These are phyloP conservation scores for Fusarium continuum DNA, from an alignment of 2,329 filamentous ascomycete genomes.

Conservation along the genomic window DNA sequence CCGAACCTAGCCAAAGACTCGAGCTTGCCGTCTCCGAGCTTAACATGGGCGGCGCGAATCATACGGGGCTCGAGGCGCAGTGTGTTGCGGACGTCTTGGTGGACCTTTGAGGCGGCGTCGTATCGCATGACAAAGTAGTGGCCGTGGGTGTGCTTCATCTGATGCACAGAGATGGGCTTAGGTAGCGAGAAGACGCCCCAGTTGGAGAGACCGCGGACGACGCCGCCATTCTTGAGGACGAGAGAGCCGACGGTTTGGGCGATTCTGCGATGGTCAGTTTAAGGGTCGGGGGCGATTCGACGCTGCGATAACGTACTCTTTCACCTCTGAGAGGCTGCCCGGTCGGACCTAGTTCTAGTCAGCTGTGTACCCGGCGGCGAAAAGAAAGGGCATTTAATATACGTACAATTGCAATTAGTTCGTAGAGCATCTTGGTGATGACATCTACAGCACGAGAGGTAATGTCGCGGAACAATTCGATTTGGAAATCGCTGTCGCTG, in stretches of 20 bases:
- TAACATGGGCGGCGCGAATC: conserved; percentile 87
- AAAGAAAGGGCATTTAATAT: not conserved
- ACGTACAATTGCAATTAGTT: conserved; percentile 92
- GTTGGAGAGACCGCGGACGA: conserved; percentile 91
- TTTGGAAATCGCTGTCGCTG: conserved; percentile 8
- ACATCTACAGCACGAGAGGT: conserved; percentile 41
- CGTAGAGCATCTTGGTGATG: conserved; percentile 83
- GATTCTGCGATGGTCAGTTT: conserved; percentile 67
- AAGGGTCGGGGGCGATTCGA: not conserved
- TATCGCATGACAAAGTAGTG: conserved; percentile 99
- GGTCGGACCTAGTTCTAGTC: conserved; percentile 77
- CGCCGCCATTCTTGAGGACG: conserved; percentile 84
- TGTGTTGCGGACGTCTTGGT: conserved; percentile 78
- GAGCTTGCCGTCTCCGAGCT: conserved; percentile 75
- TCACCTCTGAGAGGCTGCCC: conserved; percentile 88
- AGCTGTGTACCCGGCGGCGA: conserved; percentile 30
- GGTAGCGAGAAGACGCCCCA: conserved; percentile 94
- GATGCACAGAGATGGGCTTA: conserved; percentile 79
- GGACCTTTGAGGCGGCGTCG: conserved; percentile 77
- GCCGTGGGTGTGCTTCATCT: conserved; percentile 82
- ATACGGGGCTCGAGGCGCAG: conserved; percentile 88
- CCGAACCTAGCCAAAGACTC: conserved; percentile 61
- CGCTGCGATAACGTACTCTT: conserved; percentile 76
- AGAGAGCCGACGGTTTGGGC: conserved; percentile 84
- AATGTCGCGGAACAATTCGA: conserved; percentile 28